Evolutionary conservation across 352 stramenopile species (phyloP).

Genomic region (Globisporangium parvum): DNA sequence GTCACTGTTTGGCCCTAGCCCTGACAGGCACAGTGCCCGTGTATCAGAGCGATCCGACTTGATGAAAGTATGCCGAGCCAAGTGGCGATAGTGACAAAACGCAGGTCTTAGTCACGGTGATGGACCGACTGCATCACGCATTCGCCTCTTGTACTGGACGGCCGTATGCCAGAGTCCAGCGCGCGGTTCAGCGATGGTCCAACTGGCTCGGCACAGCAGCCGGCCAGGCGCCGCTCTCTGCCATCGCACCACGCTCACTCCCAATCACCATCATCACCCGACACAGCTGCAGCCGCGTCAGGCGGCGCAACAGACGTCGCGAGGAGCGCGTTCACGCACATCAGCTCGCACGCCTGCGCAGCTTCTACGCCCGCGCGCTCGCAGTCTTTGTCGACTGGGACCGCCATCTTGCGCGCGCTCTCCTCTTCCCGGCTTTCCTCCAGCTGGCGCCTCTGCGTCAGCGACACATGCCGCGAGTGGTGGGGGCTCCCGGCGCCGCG

Average conservation of each 20-base stretch:
- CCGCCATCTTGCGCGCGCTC: neutral
- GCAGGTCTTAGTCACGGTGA: no score
- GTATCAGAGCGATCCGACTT: neutral
- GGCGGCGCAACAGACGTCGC: neutral
- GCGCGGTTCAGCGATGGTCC: no score
- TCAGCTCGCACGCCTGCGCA: neutral
- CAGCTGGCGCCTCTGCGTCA: conserved; percentile 4
- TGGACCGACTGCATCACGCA: no score
- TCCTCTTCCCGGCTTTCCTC: neutral
- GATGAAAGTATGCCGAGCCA: no score
- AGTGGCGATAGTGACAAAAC: no score
- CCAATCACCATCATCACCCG: neutral
- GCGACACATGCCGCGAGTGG: conserved; percentile 4
- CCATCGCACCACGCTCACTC: neutral
- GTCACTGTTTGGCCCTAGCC: neutral
- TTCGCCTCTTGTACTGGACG: no score
- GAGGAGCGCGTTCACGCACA: neutral
- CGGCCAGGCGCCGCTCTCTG: no score
- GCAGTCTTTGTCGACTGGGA: neutral
- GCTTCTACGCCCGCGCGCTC: neutral
- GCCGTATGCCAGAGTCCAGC: no score
- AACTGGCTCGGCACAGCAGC: no score
- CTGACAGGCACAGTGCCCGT: neutral
- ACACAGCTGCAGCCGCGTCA: neutral
- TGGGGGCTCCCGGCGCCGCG: neutral